Base-by-base conservation (phyloP, 31 red algal species). In the Asparagopsis taxiformis region DNA sequence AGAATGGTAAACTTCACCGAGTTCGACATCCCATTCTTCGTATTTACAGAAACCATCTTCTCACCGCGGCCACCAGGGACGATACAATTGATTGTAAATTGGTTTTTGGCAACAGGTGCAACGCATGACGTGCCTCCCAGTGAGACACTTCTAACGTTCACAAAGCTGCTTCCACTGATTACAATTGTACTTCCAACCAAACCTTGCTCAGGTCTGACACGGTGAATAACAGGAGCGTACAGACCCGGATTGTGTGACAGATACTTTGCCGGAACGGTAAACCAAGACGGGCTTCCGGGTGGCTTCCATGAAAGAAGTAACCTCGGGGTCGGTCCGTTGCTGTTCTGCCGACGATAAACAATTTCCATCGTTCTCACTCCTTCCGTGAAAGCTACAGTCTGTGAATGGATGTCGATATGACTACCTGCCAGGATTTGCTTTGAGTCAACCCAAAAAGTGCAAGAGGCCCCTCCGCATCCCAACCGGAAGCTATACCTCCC, bases 401-500 rank as follows among this genome's bases (percentile, higher is more conserved):
- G 62, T 21, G 79, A 83, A 20, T 11, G 31, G 43, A 83, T 32
- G 9, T 55, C 29, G 7, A n/a, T 36, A 32, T 72, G 31, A 21
- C 13, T 65, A 26, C 79, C 79, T 31, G 49, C 48, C 3, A 83
- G 39, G 13, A 72, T 69, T 51, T 1, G 55, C 4, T 21, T 50
- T 6, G n/a, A 11, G 11, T 67, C 79, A 54, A 83, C 25, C 48
- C 67, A 61, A 26, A 83, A 51, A 9, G 67, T 55, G 58, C 79
- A 72, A 37, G 34, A 16, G 13, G 54, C 79, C 24, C 67, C 79
- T 1, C 55, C 39, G 46, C 66, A 72, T 19, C 11, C 26, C 39
- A 83, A 31, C 50, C 79, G 52, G 72, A 83, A 83, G n/a, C 57
- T 48, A 46, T 63, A 72, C 44, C 33, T 71, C 23, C 67, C 79